Conservation (phyloP, 352 stramenopile genomes). For the Pythium brassicae region DNA sequence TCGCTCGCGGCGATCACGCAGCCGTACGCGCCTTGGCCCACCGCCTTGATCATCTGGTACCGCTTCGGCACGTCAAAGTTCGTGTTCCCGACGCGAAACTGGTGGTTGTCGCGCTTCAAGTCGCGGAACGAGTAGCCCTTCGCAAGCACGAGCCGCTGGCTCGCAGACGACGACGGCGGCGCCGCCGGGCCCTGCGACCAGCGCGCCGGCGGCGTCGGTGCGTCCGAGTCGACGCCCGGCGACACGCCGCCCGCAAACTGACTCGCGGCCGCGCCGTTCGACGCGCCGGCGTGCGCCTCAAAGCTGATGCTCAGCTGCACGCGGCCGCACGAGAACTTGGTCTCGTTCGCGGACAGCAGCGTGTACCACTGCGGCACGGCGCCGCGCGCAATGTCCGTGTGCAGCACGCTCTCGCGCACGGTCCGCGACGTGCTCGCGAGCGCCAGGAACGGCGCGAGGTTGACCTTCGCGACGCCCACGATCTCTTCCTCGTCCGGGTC, state of each 20-base stretch:
- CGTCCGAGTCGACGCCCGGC: constrained; percentile 40
- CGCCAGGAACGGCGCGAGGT: constrained; percentile 82
- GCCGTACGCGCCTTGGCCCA: constrained; percentile 90
- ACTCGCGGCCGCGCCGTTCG: constrained; percentile 2
- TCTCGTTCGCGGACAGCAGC: constrained; percentile 74
- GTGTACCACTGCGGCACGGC: constrained; percentile 86
- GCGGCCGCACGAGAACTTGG: constrained; percentile 79
- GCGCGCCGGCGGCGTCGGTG: constrained; percentile 49
- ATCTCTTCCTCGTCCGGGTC: constrained; percentile 54
- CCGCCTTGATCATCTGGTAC: constrained; percentile 87
- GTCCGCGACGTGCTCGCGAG: constrained; percentile 77
- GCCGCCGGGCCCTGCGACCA: constrained; percentile 19
- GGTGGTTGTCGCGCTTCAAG: constrained; percentile 80
- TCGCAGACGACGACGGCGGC: constrained; percentile 63
- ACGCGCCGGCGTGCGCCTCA: constrained; percentile 30
- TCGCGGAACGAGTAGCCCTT: constrained; percentile 82
- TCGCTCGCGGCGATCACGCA: constrained; percentile 88
- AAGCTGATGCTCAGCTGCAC: constrained; percentile 87
- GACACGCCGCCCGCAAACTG: constrained; percentile 19
- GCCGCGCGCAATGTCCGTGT: constrained; percentile 79
- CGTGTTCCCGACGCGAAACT: constrained; percentile 85
- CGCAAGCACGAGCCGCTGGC: constrained; percentile 50
- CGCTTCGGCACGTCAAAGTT: constrained; percentile 82
- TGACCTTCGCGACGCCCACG: constrained; percentile 82
- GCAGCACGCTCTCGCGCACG: constrained; percentile 76